Evolutionary conservation across 2,329 filamentous ascomycete species (phyloP).

Genomic region (Beauveria medogensis): DNA sequence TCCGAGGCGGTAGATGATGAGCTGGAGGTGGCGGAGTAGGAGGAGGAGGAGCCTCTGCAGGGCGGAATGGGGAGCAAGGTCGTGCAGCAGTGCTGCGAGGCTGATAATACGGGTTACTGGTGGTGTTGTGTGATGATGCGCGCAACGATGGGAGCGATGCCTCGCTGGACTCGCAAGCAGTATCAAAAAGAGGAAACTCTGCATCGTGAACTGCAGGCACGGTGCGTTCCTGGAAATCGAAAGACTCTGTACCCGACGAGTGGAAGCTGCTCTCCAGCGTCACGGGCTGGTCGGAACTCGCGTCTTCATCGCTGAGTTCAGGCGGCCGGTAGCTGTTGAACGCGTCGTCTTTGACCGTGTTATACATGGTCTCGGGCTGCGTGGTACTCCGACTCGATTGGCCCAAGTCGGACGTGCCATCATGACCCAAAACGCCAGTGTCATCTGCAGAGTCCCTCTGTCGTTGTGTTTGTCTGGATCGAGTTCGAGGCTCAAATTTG

Average conservation of each 20-base stretch:
- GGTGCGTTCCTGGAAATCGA: constrained; percentile 3
- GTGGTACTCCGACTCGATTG: background rate
- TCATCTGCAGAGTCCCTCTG: background rate
- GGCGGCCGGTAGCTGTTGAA: background rate
- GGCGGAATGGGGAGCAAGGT: background rate
- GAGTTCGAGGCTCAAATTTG: background rate
- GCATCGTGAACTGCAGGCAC: background rate
- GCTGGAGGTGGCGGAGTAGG: background rate
- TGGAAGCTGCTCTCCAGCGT: constrained; percentile 8
- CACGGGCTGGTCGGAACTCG: background rate
- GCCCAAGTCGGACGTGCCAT: background rate
- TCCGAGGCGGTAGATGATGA: background rate
- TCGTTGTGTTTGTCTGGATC: background rate
- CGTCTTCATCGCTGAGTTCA: background rate
- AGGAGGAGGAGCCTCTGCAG: background rate
- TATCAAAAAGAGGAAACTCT: background rate
- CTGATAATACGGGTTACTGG: constrained; percentile 27
- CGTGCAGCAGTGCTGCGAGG: constrained; percentile 15
- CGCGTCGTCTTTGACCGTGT: background rate
- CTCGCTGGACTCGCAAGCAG: background rate
- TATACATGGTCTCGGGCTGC: background rate
- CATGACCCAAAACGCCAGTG: background rate
- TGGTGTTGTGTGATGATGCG: background rate
- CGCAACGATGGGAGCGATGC: background rate
- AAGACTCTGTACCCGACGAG: constrained; percentile 16